Conservation (phyloP, 2,329 filamentous ascomycete genomes). For the Sporothrix pseudoabietina region DNA sequence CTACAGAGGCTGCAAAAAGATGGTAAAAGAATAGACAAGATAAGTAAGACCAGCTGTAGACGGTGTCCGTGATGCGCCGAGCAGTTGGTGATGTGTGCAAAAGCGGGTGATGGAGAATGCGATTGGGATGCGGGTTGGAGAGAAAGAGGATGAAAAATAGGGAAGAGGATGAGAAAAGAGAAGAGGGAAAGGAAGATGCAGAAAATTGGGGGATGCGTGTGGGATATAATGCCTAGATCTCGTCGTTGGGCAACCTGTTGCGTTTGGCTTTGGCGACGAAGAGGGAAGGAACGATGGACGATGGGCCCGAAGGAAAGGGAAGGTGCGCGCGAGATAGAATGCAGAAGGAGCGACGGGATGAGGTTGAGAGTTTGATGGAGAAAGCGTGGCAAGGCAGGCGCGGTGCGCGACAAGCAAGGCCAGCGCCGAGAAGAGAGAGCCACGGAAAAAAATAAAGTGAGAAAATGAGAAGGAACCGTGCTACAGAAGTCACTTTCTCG, state of each 20-base stretch:
- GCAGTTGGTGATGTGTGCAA: neutral
- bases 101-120: neutral
- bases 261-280: neutral
- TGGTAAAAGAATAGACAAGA: neutral
- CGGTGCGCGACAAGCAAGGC: constrained; percentile 8
- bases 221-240: neutral
- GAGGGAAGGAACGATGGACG: neutral
- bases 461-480: neutral
- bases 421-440: neutral
- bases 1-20: neutral
- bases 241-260: neutral
- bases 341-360: neutral
- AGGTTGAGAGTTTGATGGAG: neutral
- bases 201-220: neutral
- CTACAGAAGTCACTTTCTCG: neutral
- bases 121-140: neutral
- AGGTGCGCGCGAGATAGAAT: neutral
- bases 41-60: neutral
- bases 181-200: neutral
- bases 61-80: neutral
- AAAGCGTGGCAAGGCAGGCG: constrained; percentile 1
- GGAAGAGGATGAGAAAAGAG: neutral
- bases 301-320: neutral
- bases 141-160: neutral
- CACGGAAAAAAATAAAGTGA: neutral